phyloP scores from a whole-genome alignment of 352 stramenopile species.

The Pythium insidiosum region DNA sequence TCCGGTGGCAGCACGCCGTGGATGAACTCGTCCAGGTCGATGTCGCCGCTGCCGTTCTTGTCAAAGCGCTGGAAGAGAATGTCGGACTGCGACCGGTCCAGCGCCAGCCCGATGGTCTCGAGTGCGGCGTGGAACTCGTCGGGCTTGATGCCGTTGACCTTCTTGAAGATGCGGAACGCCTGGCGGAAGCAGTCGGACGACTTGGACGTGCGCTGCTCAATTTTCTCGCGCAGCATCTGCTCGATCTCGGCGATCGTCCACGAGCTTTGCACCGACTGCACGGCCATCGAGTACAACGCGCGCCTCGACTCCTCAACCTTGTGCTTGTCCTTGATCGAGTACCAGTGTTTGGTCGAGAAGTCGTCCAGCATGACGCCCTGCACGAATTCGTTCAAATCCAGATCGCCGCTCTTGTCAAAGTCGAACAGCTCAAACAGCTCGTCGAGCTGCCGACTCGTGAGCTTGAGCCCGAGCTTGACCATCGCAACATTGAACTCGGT shows the following conservation, averaged over 20 bases:
- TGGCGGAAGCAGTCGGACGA: constrained; percentile 78
- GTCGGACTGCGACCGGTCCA: constrained; percentile 44
- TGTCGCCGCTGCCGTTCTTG: constrained; percentile 61
- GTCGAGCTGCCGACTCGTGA: constrained; percentile 39
- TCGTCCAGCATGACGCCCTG: constrained; percentile 74
- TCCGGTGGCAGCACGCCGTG: constrained; percentile 64
- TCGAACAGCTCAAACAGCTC: constrained; percentile 68
- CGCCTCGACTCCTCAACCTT: constrained; percentile 37
- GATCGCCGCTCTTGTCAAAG: constrained; percentile 65
- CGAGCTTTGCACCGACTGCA: constrained; percentile 53
- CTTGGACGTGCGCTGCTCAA: constrained; percentile 68
- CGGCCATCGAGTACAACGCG: constrained; percentile 53
- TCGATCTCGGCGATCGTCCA: constrained; percentile 77
- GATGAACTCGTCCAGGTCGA: constrained; percentile 79
- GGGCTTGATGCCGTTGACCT: constrained; percentile 69
- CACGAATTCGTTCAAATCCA: constrained; percentile 78
- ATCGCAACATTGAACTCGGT: constrained; percentile 48
- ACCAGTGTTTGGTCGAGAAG: constrained; percentile 44
- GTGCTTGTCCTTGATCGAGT: constrained; percentile 40
- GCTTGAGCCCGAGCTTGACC: constrained; percentile 39
- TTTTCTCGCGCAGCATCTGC: constrained; percentile 74
- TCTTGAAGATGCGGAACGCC: constrained; percentile 78
- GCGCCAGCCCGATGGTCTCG: constrained; percentile 40
- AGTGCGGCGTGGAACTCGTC: constrained; percentile 62
- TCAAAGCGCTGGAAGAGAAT: constrained; percentile 67